phyloP scores from a whole-genome alignment of 2,329 filamentous ascomycete genomes.

The Hymenoscyphus fraxineus region DNA sequence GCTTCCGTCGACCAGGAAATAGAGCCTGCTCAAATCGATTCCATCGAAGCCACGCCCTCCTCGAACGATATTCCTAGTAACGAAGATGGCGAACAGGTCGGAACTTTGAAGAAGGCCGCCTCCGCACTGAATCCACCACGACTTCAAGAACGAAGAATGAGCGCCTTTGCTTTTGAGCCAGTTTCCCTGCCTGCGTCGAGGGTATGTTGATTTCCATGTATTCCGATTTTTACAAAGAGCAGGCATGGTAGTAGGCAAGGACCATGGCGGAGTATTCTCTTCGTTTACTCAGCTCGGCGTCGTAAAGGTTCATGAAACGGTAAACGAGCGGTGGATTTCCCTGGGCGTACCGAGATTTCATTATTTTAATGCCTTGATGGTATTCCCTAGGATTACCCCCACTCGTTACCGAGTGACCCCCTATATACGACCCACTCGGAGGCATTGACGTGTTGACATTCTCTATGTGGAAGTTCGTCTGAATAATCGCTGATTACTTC shows the following conservation, averaged over 20 bases:
- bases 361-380: conserved; percentile 19
- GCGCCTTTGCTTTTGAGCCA: conserved; percentile 84
- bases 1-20: conserved; percentile 70
- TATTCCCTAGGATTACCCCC: conserved; percentile 25
- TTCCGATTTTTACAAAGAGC: neutral
- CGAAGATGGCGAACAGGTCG: conserved; percentile 19
- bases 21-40: conserved; percentile 42
- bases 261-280: neutral
- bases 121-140: conserved; percentile 68
- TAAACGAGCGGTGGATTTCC: conserved; percentile 12
- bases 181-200: conserved; percentile 82
- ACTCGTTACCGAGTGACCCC: conserved; percentile 17
- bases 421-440: conserved; percentile 22
- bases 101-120: conserved; percentile 47
- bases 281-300: neutral
- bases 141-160: conserved; percentile 78
- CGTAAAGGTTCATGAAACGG: conserved; percentile 5
- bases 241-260: conserved; percentile 1
- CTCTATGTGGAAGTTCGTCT: conserved; percentile 16
- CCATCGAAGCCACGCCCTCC: conserved; percentile 29
- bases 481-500: conserved; percentile 19
- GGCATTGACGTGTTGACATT: conserved; percentile 18
- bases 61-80: conserved; percentile 20
- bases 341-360: conserved; percentile 14
- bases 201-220: conserved; percentile 51